Percentiles rank a stretch among this genome's conserved stretches.
Conservation (phyloP, 345 rosid species). For the Eutrema japonicum region DNA sequence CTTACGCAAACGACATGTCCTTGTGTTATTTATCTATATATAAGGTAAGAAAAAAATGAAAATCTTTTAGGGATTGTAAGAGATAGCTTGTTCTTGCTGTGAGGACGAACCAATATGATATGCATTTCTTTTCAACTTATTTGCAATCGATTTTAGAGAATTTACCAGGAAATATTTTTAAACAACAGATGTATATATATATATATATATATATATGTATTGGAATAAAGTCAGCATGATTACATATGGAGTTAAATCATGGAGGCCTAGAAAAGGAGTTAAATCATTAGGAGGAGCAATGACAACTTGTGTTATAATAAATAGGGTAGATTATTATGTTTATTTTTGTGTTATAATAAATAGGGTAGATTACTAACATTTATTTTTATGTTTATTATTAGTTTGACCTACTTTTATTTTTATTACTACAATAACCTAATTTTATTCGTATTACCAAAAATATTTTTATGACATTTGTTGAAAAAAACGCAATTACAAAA, state of each 20-base stretch:
- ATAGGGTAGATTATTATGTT: too few species aligned
- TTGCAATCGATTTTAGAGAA: neutral
- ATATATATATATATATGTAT: neutral
- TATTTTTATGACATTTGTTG: too few species aligned
- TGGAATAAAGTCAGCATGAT: slow-evolving; percentile 19
- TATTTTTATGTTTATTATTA: too few species aligned
- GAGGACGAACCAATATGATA: neutral
- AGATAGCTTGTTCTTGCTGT: neutral
- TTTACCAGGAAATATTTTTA: neutral
- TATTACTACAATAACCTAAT: too few species aligned
- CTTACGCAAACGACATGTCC: neutral
- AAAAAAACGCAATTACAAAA: too few species aligned
- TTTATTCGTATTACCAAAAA: too few species aligned
- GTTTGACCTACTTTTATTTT: too few species aligned
- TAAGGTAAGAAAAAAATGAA: neutral
- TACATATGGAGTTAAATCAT: slow-evolving; percentile 21
- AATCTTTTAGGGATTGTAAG: neutral
- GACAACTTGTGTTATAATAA: slow-evolving; percentile 12
- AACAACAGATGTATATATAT: neutral
- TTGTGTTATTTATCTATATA: neutral
- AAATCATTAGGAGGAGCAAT: slow-evolving; percentile 15
- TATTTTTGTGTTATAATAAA: too few species aligned
- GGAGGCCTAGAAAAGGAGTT: slow-evolving; percentile 11
- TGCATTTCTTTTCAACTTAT: neutral
- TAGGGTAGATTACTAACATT: too few species aligned